Evolutionary conservation across 495 filamentous ascomycete species (phyloP), one percentile per base, ranked within the genome.

Genomic region (Sporormia fimetaria): DNA sequence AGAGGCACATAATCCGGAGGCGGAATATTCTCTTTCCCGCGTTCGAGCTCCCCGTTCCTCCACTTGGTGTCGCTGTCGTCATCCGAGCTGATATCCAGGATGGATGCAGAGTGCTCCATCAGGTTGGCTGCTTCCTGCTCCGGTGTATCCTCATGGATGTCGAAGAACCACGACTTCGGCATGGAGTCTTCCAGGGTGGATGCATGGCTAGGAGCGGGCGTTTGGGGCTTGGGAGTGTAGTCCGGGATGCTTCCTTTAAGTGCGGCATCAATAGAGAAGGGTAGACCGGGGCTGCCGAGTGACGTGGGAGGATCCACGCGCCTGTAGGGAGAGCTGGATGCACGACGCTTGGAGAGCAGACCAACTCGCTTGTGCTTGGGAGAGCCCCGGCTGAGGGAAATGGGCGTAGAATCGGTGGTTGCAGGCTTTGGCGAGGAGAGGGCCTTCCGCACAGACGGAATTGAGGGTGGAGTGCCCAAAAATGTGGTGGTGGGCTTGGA

Each of bases 1-100:
- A 42, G 28, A 22, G 55, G 35, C 6, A 51, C 18, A 52, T 55
- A 53, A 38, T 57, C 75, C n/a, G 64, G 53, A 1, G 83, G 83
- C 4, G 88, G 81, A 12, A 92, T 78, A 53, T 98, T 98, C 67
- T 98, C 90, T 67, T 95, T 95, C 28, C 82, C 84, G 17, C 77
- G 69, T 42, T 75, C 73, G 11, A 67, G 59, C 27, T 61, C 65
- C 42, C 73, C 71, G 25, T 66, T 73, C 53, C 75, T 33, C 16
- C 70, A 48, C 53, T 60, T 27, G 29, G 44, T 52, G 11, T 53
- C 50, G 17, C 21, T 25, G 23, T 58, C 52, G 30, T 57, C 57
- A 25, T 78, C 78, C 31, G 68, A 75, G 60, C 54, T 57, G 42
- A 98, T 87, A 55, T 96, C 88, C 0, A 98, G 73, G 0, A 78